A percentile compares a stretch with the other conserved stretches of the same genome.
Conservation (phyloP, 2,329 filamentous ascomycete species). For the Alternaria ventricosa region DNA sequence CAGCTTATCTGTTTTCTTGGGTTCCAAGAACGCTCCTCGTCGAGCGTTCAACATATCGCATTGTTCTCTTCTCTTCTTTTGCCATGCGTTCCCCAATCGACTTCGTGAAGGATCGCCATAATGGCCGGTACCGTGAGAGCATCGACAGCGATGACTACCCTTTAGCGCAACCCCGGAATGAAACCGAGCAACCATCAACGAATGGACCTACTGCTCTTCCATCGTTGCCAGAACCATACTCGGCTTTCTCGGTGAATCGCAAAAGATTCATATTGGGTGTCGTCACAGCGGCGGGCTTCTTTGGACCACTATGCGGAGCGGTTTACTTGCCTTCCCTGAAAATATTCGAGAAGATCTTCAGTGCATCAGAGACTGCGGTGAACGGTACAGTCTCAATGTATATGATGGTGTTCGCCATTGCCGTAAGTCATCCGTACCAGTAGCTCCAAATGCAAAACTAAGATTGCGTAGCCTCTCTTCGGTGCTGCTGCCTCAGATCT, state of each 20-base stretch:
- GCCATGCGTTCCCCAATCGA: slow-evolving; percentile 33
- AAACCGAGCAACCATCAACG: slow-evolving; percentile 18
- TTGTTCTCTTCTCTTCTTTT: background rate
- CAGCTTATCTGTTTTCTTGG: slow-evolving; percentile 14
- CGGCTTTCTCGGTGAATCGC: slow-evolving; percentile 47
- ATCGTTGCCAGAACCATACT: slow-evolving; percentile 39
- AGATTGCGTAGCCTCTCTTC: slow-evolving; percentile 46
- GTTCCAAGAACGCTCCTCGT: background rate
- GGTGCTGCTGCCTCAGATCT: slow-evolving; percentile 52
- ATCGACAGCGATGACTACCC: slow-evolving; percentile 28
- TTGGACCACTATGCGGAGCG: slow-evolving; percentile 54
- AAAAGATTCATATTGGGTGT: slow-evolving; percentile 49
- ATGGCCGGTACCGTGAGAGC: slow-evolving; percentile 30
- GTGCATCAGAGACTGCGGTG: slow-evolving; percentile 45
- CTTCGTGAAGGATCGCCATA: slow-evolving; percentile 30
- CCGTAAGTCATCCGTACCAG: slow-evolving; percentile 18
- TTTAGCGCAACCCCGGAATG: slow-evolving; percentile 18
- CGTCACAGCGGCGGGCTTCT: slow-evolving; percentile 52
- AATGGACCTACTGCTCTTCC: slow-evolving; percentile 6
- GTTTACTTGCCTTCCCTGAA: slow-evolving; percentile 54
- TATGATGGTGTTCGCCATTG: slow-evolving; percentile 54
- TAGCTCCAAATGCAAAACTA: background rate
- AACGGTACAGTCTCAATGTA: slow-evolving; percentile 56
- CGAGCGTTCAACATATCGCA: background rate
- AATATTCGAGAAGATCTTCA: slow-evolving; percentile 48